phyloP scores from a whole-genome alignment of 345 rosid genomes.

The Bruguiera sexangula region DNA sequence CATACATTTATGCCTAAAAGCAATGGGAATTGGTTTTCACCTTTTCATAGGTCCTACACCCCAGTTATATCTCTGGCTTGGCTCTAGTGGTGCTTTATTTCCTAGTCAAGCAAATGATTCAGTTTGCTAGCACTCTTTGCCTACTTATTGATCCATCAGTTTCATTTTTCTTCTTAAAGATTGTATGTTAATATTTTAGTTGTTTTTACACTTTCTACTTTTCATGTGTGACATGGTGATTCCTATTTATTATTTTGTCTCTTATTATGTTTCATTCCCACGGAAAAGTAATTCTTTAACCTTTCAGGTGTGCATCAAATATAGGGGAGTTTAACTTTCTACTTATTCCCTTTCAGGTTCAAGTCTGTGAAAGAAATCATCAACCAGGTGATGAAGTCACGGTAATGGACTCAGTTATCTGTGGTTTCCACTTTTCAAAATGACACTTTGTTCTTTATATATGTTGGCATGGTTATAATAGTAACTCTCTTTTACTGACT shows the following conservation, averaged over 20 bases:
- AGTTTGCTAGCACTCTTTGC: background rate
- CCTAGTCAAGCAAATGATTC: background rate
- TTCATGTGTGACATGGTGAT: too few species aligned
- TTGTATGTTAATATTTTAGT: background rate
- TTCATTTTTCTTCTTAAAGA: background rate
- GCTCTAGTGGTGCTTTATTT: background rate
- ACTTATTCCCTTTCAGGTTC: slow-evolving; percentile 46
- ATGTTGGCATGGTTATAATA: background rate
- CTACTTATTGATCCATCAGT: background rate
- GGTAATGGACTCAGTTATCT: slow-evolving; percentile 40
- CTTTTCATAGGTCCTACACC: too few species aligned
- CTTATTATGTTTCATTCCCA: too few species aligned
- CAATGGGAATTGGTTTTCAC: background rate
- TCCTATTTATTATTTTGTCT: too few species aligned
- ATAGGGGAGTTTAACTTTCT: too few species aligned
- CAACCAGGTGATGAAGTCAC: slow-evolving; percentile 90
- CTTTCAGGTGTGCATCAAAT: too few species aligned
- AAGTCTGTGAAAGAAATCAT: slow-evolving; percentile 95
- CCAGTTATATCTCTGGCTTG: background rate
- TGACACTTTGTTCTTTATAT: background rate
- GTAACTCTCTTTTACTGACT: background rate
- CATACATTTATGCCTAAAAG: background rate
- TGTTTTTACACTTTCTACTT: background rate
- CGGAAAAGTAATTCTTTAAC: too few species aligned
- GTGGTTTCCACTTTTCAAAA: background rate